phyloP scores from a whole-genome alignment of 371 early-diverging fungal species.

The Zychaea mexicana region DNA sequence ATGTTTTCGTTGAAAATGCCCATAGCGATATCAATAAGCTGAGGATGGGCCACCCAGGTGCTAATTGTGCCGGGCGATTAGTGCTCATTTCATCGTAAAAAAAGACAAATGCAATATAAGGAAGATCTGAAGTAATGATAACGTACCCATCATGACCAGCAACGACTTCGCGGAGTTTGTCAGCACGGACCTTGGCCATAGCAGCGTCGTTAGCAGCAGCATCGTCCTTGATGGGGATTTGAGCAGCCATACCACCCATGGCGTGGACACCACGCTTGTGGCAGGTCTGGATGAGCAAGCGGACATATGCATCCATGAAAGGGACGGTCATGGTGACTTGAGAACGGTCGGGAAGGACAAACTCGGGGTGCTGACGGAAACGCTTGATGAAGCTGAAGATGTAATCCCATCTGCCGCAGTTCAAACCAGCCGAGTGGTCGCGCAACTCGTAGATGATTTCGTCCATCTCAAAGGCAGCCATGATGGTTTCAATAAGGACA shows the following conservation, averaged over 20 bases:
- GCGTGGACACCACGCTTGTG: conserved; percentile 97
- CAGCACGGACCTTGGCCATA: conserved; percentile 87
- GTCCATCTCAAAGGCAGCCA: conserved; percentile 97
- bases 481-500: conserved; percentile 94
- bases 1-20: conserved; percentile 92
- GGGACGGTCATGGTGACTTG: conserved; percentile 92
- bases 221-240: conserved; percentile 94
- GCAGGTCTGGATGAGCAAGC: conserved; percentile 93
- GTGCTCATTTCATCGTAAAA: too few relatives aligned
- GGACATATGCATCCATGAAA: conserved; percentile 93
- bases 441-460: conserved; percentile 97
- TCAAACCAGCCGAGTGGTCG: conserved; percentile 94
- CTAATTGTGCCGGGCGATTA: conserved; percentile 62
- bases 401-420: conserved; percentile 98
- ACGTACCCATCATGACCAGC: conserved; percentile 87
- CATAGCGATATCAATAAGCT: conserved; percentile 85
- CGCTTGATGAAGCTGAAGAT: conserved; percentile 94
- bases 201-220: conserved; percentile 83
- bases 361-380: conserved; percentile 82
- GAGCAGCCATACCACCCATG: conserved; percentile 98
- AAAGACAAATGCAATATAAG: neutral
- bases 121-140: neutral
- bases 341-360: conserved; percentile 86
- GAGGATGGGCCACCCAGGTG: conserved; percentile 99
- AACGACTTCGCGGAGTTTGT: conserved; percentile 90